phyloP scores from a whole-genome alignment of 2,329 filamentous ascomycete species.

The Nannizzia gypsea region DNA sequence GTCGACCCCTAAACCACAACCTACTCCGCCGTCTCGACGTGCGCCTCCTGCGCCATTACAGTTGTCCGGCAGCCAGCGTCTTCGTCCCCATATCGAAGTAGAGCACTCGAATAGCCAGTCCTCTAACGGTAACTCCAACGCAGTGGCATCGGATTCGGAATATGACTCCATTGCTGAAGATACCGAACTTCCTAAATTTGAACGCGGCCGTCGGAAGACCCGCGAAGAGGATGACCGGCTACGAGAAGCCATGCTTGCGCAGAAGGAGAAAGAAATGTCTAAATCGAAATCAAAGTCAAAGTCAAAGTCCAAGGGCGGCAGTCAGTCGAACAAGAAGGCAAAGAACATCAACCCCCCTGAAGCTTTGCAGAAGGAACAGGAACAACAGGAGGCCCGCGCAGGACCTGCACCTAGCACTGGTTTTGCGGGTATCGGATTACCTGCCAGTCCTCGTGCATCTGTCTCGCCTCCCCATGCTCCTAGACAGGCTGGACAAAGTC shows the following conservation, averaged over 20 bases:
- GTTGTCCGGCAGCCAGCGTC: constrained; percentile 41
- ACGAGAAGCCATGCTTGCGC: constrained; percentile 53
- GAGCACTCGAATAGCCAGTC: constrained; percentile 34
- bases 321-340: constrained; percentile 59
- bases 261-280: constrained; percentile 51
- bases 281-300: constrained; percentile 1
- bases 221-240: constrained; percentile 76
- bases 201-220: constrained; percentile 68
- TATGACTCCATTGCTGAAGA: constrained; percentile 68
- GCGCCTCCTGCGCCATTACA: constrained; percentile 75
- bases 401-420: constrained; percentile 24
- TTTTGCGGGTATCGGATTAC: constrained; percentile 10
- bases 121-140: background rate
- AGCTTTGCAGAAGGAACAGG: constrained; percentile 12
- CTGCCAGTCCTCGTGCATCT: constrained; percentile 14
- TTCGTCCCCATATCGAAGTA: constrained; percentile 36
- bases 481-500: constrained; percentile 17
- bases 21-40: constrained; percentile 52
- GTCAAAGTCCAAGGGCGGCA: constrained; percentile 33
- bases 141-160: constrained; percentile 58
- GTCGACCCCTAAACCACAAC: background rate
- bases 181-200: constrained; percentile 44
- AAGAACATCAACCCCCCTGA: constrained; percentile 42
- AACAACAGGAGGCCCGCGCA: constrained; percentile 13
- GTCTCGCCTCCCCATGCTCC: constrained; percentile 20